These are phyloP conservation scores for Patellaria atrata DNA, from an alignment of 495 filamentous ascomycete species.

Conservation along the genomic window DNA sequence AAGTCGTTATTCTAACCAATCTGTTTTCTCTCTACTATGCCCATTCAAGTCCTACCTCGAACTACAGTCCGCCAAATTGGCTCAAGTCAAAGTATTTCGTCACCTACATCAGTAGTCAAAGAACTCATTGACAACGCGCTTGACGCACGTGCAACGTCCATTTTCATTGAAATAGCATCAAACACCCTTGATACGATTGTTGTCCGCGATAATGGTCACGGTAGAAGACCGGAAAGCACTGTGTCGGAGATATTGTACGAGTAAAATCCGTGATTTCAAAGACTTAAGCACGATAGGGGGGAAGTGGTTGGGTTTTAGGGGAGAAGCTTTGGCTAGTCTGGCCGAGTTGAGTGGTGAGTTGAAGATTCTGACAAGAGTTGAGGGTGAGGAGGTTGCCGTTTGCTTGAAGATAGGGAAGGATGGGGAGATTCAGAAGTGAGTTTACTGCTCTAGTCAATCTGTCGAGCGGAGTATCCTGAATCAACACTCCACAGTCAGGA, in stretches of 20 bases:
- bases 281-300: conserved; percentile 56
- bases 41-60: conserved; percentile 53
- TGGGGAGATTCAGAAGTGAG: conserved; percentile 37
- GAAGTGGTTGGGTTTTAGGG: conserved; percentile 70
- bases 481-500: conserved; percentile 22
- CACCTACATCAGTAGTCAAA: conserved; percentile 63
- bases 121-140: conserved; percentile 87
- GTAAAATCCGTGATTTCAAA: conserved; percentile 62
- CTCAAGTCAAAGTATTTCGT: conserved; percentile 56
- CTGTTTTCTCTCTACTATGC: too few relatives aligned
- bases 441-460: conserved; percentile 20
- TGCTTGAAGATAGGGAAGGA: conserved; percentile 35
- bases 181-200: conserved; percentile 69
- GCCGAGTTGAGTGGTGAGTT: conserved; percentile 52
- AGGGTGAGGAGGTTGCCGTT: conserved; percentile 52
- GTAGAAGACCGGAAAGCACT: conserved; percentile 55
- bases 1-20: too few relatives aligned
- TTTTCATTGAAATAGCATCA: conserved; percentile 56
- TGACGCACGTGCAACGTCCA: conserved; percentile 59
- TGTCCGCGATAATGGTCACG: conserved; percentile 78
- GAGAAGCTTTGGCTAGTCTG: conserved; percentile 70
- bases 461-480: conserved; percentile 1
- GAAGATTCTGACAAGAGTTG: conserved; percentile 53
- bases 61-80: conserved; percentile 52
- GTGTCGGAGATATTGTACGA: conserved; percentile 61